Base-by-base conservation (phyloP, 495 filamentous ascomycete genomes). In the Hypoxylon lienhwacheense region DNA sequence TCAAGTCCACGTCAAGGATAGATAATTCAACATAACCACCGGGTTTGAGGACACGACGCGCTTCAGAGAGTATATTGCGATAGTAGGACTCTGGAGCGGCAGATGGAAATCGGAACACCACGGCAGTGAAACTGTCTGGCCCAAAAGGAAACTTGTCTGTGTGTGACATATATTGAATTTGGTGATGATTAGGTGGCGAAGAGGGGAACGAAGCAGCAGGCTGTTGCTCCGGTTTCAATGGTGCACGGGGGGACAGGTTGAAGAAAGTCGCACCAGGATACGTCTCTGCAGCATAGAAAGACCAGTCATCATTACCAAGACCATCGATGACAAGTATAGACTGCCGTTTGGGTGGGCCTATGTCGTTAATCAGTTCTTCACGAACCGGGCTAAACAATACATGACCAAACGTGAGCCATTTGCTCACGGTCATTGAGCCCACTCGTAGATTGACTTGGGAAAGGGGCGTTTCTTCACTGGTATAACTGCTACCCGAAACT, bases 371-470 rank as follows among this genome's bases (percentile, higher is more conserved):
- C 26, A 96, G 79, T 44, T 89, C 86, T 17, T 87, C 85, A 48
- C 95, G 87, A 12, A 90, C 89, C 3, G 95, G 93, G 60, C 89
- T 95, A 72, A 99, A 96, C 6, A 99, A 81, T 0, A 97, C 91
- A 44, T 91, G 84, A 10, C 93, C 93, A 69, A 96, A 97, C 5
- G 90, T 92, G 16, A 99, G 79, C 91, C 92, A 97, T 51, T 81
- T 81, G 65, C 75, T 79, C 15, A 82, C 78, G 14, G 78, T 82
- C 78, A 82, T 81, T 17, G 76, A 80, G 31, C 86, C 89, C 3
- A 91, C 90, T 8, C 90, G 80, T 43, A 97, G 82, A 69, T 95
- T 93, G 34, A 88, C 88, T 47, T 86, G 83, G 0, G 87, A 82
- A 11, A 82, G 78, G 5, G 86, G 80, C 8, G 81, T 84, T 43